Conservation (phyloP, 2,329 filamentous ascomycete genomes). For the Colletotrichum tabaci region DNA sequence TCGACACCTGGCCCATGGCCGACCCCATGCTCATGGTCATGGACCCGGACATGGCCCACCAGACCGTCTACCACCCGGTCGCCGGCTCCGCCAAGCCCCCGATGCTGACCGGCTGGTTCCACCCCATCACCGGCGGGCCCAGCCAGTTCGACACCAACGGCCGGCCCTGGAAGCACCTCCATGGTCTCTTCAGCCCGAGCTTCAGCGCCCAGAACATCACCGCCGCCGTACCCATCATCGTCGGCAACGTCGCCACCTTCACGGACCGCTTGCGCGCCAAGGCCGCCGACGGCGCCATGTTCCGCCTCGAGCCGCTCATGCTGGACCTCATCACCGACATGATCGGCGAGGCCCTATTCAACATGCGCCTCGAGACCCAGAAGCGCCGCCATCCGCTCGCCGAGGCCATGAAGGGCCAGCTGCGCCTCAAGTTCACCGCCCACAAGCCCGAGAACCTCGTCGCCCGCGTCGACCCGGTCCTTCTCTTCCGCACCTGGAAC, state of each 20-base stretch:
- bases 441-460: slow-evolving; percentile 44
- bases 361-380: slow-evolving; percentile 50
- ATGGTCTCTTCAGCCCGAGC: slow-evolving; percentile 50
- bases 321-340: slow-evolving; percentile 53
- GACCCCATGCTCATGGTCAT: slow-evolving; percentile 48
- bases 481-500: slow-evolving; percentile 49
- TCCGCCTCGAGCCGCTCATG: slow-evolving; percentile 47
- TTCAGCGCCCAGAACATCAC: slow-evolving; percentile 52
- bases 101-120: slow-evolving; percentile 49
- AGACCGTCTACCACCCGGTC: slow-evolving; percentile 48
- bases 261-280: slow-evolving; percentile 46
- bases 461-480: slow-evolving; percentile 48
- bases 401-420: slow-evolving; percentile 47
- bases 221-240: slow-evolving; percentile 47
- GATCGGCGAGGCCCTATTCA: slow-evolving; percentile 50
- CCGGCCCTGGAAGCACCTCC: slow-evolving; percentile 49
- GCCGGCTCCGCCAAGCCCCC: slow-evolving; percentile 48
- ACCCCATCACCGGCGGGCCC: slow-evolving; percentile 49
- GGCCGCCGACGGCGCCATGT: slow-evolving; percentile 40
- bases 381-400: slow-evolving; percentile 50
- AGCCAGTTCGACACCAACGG: slow-evolving; percentile 53
- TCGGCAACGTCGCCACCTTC: slow-evolving; percentile 50
- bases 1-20: slow-evolving; percentile 50
- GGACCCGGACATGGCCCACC: slow-evolving; percentile 50
- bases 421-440: slow-evolving; percentile 39